Base-by-base conservation (phyloP, 768 basidiomycete species). In the Naganishia randhawae region DNA sequence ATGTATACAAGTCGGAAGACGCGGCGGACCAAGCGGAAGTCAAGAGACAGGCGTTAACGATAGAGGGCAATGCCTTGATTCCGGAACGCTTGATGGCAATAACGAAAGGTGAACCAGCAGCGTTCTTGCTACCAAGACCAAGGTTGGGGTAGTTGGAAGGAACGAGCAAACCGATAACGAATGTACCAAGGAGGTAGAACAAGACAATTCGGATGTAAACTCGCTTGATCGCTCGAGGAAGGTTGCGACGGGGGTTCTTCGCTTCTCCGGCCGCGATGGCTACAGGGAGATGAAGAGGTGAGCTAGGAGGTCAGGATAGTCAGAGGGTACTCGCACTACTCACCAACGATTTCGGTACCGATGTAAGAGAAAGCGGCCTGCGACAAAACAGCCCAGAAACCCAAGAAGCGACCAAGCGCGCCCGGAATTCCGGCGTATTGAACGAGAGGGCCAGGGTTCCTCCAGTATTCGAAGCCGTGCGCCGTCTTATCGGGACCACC, bases 1-100 rank as follows among this genome's bases (percentile, higher is more conserved):
- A 88, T 3, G 91, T 93, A 81, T 92, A 95, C 52, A 96, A 78
- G 77, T 95, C 92, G 77, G 88, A 89, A 27, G 88, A 88, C 6
- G 90, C 91, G 37, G 93, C 92, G 29, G 92, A 95, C 88, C 90
- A 93, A 6, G 93, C 92, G 2, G 92, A 91, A 42, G 89, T 91
- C 71, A 98, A 81, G 16, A 95, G 83, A 77, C 77, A 76, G 85
- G 75, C 73, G 72, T 74, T 76, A 74, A 85, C 79, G 75, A 92
- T 88, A 50, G 87, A 88, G 19, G 94, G 93, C 0, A 96, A 81
- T 6, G 82, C 84, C 71, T 86, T 89, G 79, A 96, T 97, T n/a
- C 95, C 94, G 8, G 93, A 87, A 50, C 83, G 71, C 63, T 74
- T 55, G 71, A 82, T 81, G 63, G 93, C 95, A 72, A 98, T 91